Conservation (phyloP, 1,139 yeast species). For the Magnusiomyces sp. region DNA sequence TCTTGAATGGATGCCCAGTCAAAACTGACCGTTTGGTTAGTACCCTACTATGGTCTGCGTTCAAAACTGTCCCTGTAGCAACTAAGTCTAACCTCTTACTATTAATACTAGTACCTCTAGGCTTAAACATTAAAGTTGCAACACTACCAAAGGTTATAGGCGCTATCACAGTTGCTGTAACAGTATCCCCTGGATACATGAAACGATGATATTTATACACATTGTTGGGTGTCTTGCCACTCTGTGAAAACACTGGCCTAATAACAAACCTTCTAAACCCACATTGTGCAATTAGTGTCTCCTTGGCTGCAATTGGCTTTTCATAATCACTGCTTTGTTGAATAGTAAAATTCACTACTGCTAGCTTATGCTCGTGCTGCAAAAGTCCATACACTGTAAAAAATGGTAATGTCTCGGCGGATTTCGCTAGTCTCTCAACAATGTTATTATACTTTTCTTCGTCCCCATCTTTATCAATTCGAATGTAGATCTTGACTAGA, state of each 20-base stretch:
- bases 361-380: conserved; percentile 78
- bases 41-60: conserved; percentile 76
- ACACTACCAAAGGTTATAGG: conserved; percentile 76
- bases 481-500: conserved; percentile 49
- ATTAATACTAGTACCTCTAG: conserved; percentile 28
- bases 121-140: conserved; percentile 34
- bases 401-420: too few species aligned
- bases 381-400: conserved; percentile 50
- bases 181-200: conserved; percentile 65
- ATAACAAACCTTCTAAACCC: conserved; percentile 89
- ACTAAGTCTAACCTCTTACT: conserved; percentile 45
- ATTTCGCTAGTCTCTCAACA: too few species aligned
- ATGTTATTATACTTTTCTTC: too few species aligned
- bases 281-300: conserved; percentile 73
- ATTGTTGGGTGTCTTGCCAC: conserved; percentile 63
- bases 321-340: conserved; percentile 79
- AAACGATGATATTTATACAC: conserved; percentile 83
- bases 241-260: conserved; percentile 76
- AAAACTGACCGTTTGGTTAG: conserved; percentile 80
- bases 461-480: conserved; percentile 42
- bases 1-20: conserved; percentile 93
- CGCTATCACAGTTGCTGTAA: conserved; percentile 81
- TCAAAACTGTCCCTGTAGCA: conserved; percentile 86
- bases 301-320: conserved; percentile 74
- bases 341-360: conserved; percentile 73